A percentile compares a stretch with the other conserved stretches of the same genome.
phyloP scores from a whole-genome alignment of 805 yeast species.

The Yamadazyma insecticola region DNA sequence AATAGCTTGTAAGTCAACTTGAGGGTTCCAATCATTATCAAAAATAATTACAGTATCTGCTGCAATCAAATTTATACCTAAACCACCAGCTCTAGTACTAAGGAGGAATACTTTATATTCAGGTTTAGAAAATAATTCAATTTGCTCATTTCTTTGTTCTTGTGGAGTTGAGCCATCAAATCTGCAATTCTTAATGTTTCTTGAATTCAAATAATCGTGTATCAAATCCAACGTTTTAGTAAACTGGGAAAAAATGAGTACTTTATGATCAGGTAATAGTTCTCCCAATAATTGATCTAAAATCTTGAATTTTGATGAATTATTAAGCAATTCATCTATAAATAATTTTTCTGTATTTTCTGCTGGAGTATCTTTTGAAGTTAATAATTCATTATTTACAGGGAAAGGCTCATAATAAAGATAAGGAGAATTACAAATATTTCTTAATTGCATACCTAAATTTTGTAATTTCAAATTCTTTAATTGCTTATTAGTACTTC shows the following conservation, averaged over 20 bases:
- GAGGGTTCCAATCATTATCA: conserved; percentile 98
- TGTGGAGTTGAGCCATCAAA: conserved; percentile 76
- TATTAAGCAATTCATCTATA: conserved; percentile 30
- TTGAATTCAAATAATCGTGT: conserved; percentile 63
- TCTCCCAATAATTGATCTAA: conserved; percentile 57
- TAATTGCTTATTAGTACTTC: conserved; percentile 1
- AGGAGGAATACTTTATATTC: conserved; percentile 55
- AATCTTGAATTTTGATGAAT: conserved; percentile 71
- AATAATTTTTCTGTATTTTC: conserved; percentile 21
- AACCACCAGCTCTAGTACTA: conserved; percentile 92
- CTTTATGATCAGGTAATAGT: conserved; percentile 57
- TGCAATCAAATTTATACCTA: conserved; percentile 79
- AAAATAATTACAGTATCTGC: conserved; percentile 89
- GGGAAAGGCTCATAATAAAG: conserved; percentile 72
- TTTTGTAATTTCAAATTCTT: conserved; percentile 43
- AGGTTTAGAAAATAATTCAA: conserved; percentile 44
- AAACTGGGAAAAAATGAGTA: conserved; percentile 84
- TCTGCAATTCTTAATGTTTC: conserved; percentile 46
- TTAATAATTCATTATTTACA: conserved; percentile 36
- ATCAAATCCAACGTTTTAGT: conserved; percentile 76
- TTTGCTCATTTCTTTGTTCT: conserved; percentile 59
- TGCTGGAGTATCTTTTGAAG: conserved; percentile 7
- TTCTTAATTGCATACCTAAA: conserved; percentile 77
- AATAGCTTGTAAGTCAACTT: conserved; percentile 93
- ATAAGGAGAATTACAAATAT: conserved; percentile 83